phyloP scores from a whole-genome alignment of 2,329 filamentous ascomycete species.

The Penicillium sp. region DNA sequence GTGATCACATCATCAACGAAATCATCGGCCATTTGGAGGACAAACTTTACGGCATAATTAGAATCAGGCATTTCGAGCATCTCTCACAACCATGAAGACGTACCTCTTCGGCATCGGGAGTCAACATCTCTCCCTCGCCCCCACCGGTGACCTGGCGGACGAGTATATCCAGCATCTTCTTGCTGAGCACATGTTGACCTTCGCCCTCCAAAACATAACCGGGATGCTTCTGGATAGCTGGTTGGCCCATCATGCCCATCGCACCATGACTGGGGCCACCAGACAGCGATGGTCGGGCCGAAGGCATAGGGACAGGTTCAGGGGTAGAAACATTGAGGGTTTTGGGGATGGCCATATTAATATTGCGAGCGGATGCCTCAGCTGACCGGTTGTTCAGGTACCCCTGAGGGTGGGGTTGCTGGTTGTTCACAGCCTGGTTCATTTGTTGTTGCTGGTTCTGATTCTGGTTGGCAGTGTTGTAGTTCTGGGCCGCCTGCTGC shows the following conservation, averaged over 20 bases:
- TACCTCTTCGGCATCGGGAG: slow-evolving; percentile 95
- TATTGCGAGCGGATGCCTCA: slow-evolving; percentile 44
- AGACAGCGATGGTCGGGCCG: slow-evolving; percentile 74
- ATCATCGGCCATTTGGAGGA: slow-evolving; percentile 85
- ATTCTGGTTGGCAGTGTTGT: slow-evolving; percentile 36
- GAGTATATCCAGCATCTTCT: slow-evolving; percentile 94
- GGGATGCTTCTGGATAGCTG: slow-evolving; percentile 76
- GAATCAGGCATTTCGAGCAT: not conserved
- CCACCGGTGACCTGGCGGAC: slow-evolving; percentile 89
- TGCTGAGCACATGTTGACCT: slow-evolving; percentile 88
- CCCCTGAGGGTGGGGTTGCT: slow-evolving; percentile 43
- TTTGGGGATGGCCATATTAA: slow-evolving; percentile 81
- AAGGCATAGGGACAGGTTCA: slow-evolving; percentile 69
- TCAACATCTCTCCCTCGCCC: slow-evolving; percentile 71
- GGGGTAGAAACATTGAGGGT: slow-evolving; percentile 69
- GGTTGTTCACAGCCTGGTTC: slow-evolving; percentile 30
- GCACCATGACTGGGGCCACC: slow-evolving; percentile 71
- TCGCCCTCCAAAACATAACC: slow-evolving; percentile 86
- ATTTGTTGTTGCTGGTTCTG: slow-evolving; percentile 26
- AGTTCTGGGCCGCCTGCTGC: slow-evolving; percentile 44
- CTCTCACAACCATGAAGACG: slow-evolving; percentile 25
- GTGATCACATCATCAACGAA: slow-evolving; percentile 92
- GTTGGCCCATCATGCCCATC: slow-evolving; percentile 81
- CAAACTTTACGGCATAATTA: slow-evolving; percentile 56
- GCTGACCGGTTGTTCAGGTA: slow-evolving; percentile 43